phyloP scores from a whole-genome alignment of 1,284 basidiomycete genomes.

The Mycena sp. region DNA sequence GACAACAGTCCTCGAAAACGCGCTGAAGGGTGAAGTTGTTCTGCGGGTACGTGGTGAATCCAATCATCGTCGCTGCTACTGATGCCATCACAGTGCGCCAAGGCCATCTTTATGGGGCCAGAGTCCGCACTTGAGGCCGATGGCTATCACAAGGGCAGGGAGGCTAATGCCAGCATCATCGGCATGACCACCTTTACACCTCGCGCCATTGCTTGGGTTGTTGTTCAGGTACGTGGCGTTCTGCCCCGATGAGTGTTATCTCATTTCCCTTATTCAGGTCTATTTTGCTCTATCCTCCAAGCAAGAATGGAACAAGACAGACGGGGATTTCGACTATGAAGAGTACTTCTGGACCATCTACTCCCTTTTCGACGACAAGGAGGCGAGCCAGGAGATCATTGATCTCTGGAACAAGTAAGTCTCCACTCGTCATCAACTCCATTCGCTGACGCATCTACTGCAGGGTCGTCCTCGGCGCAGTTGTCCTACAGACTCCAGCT shows the following conservation, averaged over 20 bases:
- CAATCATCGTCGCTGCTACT: neutral
- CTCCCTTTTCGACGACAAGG: neutral
- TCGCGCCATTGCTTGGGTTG: neutral
- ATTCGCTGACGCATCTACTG: neutral
- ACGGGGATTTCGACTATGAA: constrained; percentile 10
- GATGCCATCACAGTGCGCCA: neutral
- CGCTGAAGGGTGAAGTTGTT: neutral
- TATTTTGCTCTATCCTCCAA: constrained; percentile 10
- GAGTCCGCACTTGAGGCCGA: neutral
- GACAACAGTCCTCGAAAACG: neutral
- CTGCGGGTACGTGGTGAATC: neutral
- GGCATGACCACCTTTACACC: neutral
- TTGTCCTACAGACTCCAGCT: no score
- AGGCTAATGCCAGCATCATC: constrained; percentile 10
- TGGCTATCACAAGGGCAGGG: constrained; percentile 1
- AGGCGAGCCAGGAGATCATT: neutral
- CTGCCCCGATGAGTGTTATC: no score
- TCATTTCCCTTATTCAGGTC: neutral
- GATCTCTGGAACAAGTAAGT: constrained; percentile 1
- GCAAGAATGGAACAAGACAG: constrained; percentile 1
- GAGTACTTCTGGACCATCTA: constrained; percentile 4
- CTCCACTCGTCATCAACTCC: neutral
- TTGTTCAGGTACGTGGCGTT: neutral
- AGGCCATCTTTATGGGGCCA: constrained; percentile 12
- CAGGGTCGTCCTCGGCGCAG: neutral